Evolutionary conservation across 306 rosid genomes (phyloP), one percentile per base, ranked within the genome.

Genomic region (Cucurbita pepo): DNA sequence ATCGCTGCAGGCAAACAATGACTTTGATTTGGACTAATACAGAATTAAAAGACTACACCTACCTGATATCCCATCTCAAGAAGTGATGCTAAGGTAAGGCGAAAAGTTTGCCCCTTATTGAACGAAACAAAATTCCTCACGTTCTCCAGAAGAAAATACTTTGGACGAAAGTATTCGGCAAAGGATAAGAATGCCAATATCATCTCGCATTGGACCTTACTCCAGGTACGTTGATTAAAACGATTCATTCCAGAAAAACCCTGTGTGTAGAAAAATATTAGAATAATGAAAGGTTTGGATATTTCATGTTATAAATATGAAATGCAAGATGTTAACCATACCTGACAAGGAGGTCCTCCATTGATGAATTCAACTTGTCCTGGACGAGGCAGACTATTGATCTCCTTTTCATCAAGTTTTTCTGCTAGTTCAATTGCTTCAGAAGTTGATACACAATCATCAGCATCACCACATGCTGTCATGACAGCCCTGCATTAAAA

Each of bases 21-120:
- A 25, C 38, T 69, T 14, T 7, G 22, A 2, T 12, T 47, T 7
- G 7, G 10, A 36, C 52, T 55, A 8, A 58, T 11, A 25, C 40
- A 56, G 43, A 73, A 56, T 56, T 25, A 45, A 13, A 44, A 40
- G 6, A 38, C 21, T 38, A 40, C 21, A 22, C 41, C 58, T 87
- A 91, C 97, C 97, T 94, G 99, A 80, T 94, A 94, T 18, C 97
- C 99, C 96, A 94, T 94, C 84, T 88, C 99, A 62, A 94, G 97
- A 73, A 94, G 97, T 4, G 99, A 91, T 30, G 97, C 96, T 80
- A 94, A 77, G 36, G 99, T 79, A 79, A 94, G 77, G 25, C 88
- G 94, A 81, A 91, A 94, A 3, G 99, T 94, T 81, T 94, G 97
- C 55, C 99, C 97, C 75, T 94, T 94, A 62, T 91, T 94, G 73